Evolutionary conservation across 495 filamentous ascomycete species (phyloP), one percentile per base, ranked within the genome.

Genomic region (Chaetomidium leptoderma): DNA sequence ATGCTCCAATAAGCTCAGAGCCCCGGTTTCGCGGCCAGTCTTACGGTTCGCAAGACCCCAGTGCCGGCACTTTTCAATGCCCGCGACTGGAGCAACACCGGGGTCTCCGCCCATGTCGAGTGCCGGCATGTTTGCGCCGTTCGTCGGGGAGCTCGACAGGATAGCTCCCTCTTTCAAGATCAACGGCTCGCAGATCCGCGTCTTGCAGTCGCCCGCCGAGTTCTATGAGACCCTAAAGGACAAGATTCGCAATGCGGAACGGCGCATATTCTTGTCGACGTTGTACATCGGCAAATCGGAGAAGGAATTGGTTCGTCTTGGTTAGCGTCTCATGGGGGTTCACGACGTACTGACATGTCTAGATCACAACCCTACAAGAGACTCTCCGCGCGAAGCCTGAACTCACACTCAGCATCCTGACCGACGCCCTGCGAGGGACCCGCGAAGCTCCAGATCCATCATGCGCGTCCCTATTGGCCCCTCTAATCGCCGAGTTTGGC

Each of bases 221-320:
- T 99, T 99, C 72, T 97, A 96, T 65, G 82, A 86, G 43, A 88
- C 86, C 6, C 74, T 99, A 50, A 96, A 96, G 87, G 67, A 75
- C 56, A 95, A 90, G 76, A 97, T 99, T 63, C 79, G 79, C 35
- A 81, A 81, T 58, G 93, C 93, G 4, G 81, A 87, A 64, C 73
- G 75, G 46, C 82, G 90, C 59, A 86, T 99, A 64, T 99, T 91
- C 69, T 76, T 99, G 49, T 95, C 90, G 19, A 97, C 93, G 0
- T 76, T 99, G 30, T 99, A 99, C 66, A 91, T 99, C 65, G 93
- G 93, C 60, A 95, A 92, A 73, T 86, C 88, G 2, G 93, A 99
- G 73, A 78, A 90, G 74, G 95, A 97, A 57, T 75, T 99, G 66
- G 86, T 87, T 78, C 16, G 72, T 61, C 46, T 14, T 21, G 17